Conservation (phyloP, 2,329 filamentous ascomycete genomes). For the Curvularia sp. region DNA sequence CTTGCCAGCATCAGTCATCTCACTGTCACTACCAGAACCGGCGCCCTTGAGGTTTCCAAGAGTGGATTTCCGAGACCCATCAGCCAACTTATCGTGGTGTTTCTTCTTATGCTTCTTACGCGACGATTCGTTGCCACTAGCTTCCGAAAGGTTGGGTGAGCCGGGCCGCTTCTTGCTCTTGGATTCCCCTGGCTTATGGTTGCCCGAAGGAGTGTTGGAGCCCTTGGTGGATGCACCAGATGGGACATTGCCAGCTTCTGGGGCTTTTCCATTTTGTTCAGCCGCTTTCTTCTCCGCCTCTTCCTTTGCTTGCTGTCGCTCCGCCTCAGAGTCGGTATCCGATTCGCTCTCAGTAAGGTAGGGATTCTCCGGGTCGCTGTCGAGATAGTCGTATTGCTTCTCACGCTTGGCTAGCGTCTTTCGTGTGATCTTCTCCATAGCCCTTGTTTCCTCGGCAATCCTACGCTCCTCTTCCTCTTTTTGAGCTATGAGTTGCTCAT, state of each 20-base stretch:
- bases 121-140: slow-evolving; percentile 87
- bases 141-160: slow-evolving; percentile 86
- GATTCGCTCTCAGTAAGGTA: slow-evolving; percentile 44
- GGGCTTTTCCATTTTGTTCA: slow-evolving; percentile 56
- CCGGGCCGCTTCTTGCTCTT: slow-evolving; percentile 78
- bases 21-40: slow-evolving; percentile 73
- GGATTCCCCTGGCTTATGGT: slow-evolving; percentile 58
- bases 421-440: slow-evolving; percentile 76
- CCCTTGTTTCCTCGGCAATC: slow-evolving; percentile 72
- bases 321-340: slow-evolving; percentile 66
- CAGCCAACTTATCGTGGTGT: slow-evolving; percentile 33
- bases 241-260: slow-evolving; percentile 53
- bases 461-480: slow-evolving; percentile 71
- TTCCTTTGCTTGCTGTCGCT: slow-evolving; percentile 65
- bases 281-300: slow-evolving; percentile 59
- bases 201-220: slow-evolving; percentile 69
- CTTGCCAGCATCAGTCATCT: slow-evolving; percentile 71
- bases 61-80: slow-evolving; percentile 37
- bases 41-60: slow-evolving; percentile 50
- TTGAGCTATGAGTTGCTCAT: slow-evolving; percentile 64
- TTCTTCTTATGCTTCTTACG: slow-evolving; percentile 64
- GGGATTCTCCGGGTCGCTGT: slow-evolving; percentile 70
- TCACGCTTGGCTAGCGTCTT: slow-evolving; percentile 86
- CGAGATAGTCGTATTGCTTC: slow-evolving; percentile 86
- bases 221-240: slow-evolving; percentile 72